Conservation (phyloP, 2,329 filamentous ascomycete genomes). For the Fusarium compactum region DNA sequence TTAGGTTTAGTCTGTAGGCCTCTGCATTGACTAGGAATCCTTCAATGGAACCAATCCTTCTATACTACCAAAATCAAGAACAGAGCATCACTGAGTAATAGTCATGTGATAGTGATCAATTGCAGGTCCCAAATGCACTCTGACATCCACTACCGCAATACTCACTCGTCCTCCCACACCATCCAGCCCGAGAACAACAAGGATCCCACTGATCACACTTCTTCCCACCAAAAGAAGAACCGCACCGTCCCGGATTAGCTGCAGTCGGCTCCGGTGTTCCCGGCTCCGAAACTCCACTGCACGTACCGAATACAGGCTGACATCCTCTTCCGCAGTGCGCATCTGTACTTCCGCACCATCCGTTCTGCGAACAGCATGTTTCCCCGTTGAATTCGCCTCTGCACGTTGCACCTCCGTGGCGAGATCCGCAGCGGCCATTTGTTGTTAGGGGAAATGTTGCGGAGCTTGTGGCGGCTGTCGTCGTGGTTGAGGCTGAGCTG, state of each 20-base stretch:
- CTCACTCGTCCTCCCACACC: conserved; percentile 55
- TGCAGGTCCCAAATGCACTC: conserved; percentile 48
- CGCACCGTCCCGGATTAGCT: conserved; percentile 48
- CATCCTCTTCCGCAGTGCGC: conserved; percentile 57
- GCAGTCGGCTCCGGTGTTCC: conserved; percentile 20
- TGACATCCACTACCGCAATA: conserved; percentile 57
- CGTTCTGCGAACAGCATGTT: conserved; percentile 43
- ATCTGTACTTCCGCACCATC: conserved; percentile 55
- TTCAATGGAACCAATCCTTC: conserved; percentile 1
- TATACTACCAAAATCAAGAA: not conserved
- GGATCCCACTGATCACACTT: conserved; percentile 45
- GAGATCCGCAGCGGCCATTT: conserved; percentile 44
- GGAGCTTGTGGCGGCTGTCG: conserved; percentile 12
- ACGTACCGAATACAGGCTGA: conserved; percentile 51
- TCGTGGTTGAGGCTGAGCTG: not conserved
- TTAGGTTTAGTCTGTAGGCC: not conserved
- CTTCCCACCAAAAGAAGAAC: conserved; percentile 36
- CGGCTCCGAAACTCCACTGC: conserved; percentile 34
- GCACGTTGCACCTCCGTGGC: conserved; percentile 39
- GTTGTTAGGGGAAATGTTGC: conserved; percentile 39
- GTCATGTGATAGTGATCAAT: not conserved
- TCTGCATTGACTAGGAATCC: not conserved
- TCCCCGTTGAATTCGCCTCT: conserved; percentile 27
- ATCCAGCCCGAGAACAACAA: conserved; percentile 50
- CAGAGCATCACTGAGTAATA: no score